A percentile compares a stretch with the other conserved stretches of the same genome.
Conservation (phyloP, 1,284 basidiomycete genomes). For the Trametes hirsuta region DNA sequence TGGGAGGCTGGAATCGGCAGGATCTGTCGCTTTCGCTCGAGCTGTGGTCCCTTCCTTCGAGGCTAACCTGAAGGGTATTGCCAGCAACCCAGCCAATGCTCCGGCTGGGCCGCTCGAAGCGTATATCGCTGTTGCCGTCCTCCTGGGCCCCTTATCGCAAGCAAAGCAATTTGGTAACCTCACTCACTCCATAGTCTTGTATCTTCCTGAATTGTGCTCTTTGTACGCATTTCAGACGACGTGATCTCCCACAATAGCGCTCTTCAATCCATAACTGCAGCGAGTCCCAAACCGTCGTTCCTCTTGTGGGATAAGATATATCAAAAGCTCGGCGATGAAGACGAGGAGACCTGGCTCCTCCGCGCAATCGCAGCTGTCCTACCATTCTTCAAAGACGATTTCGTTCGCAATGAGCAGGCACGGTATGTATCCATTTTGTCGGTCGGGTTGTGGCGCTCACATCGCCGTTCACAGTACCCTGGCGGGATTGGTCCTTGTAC, state of each 20-base stretch:
- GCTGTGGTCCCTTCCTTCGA: conserved; percentile 68
- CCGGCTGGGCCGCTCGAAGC: conserved; percentile 79
- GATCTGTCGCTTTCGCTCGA: conserved; percentile 52
- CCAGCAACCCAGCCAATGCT: conserved; percentile 58
- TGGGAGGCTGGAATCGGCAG: conserved; percentile 39
- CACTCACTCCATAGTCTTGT: conserved; percentile 5
- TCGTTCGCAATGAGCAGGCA: conserved; percentile 57
- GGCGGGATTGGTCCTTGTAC: conserved; percentile 67
- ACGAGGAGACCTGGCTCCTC: conserved; percentile 83
- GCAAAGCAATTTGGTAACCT: conserved; percentile 57
- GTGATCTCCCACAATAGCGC: conserved; percentile 43
- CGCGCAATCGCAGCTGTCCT: conserved; percentile 63
- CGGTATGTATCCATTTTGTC: conserved; percentile 47
- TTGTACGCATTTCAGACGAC: conserved; percentile 36
- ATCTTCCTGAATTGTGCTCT: conserved; percentile 8
- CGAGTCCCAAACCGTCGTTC: conserved; percentile 77
- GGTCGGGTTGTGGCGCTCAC: background rate
- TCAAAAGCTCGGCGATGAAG: conserved; percentile 63
- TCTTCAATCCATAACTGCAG: conserved; percentile 48
- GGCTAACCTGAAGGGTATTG: conserved; percentile 65
- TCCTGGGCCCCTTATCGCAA: conserved; percentile 63
- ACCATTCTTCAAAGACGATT: conserved; percentile 51
- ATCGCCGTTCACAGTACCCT: conserved; percentile 7
- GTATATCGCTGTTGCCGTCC: conserved; percentile 73
- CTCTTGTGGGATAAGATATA: conserved; percentile 88